Evolutionary conservation across 192 early-diverging fungal genomes (phyloP).

Genomic region (Backusella tarrabulga): DNA sequence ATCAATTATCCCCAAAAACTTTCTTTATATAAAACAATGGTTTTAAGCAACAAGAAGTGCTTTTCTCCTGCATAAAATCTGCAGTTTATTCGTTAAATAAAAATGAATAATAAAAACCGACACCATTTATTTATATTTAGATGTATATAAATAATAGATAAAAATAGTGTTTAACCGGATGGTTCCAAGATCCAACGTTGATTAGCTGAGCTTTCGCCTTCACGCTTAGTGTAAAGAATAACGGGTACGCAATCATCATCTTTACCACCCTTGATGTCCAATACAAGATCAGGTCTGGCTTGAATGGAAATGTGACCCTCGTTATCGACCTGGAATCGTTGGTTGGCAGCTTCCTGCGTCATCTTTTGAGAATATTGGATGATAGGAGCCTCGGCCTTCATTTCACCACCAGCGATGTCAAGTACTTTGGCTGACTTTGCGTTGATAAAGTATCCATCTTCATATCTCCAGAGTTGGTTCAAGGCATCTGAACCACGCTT

Average conservation of each 20-base stretch:
- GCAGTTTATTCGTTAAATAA: background rate
- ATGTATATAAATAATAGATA: background rate
- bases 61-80: background rate
- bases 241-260: slow-evolving; percentile 11
- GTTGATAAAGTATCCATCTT: slow-evolving; percentile 20
- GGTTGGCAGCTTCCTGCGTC: slow-evolving; percentile 19
- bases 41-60: background rate
- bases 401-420: slow-evolving; percentile 23
- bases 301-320: slow-evolving; percentile 21
- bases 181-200: slow-evolving; percentile 19
- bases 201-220: slow-evolving; percentile 22
- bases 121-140: background rate
- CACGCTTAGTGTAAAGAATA: slow-evolving; percentile 18
- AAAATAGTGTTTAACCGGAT: background rate
- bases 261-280: slow-evolving; percentile 21
- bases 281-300: slow-evolving; percentile 17
- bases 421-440: slow-evolving; percentile 25
- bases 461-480: slow-evolving; percentile 22
- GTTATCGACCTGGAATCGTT: slow-evolving; percentile 20
- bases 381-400: slow-evolving; percentile 1
- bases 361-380: slow-evolving; percentile 20
- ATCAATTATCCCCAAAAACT: background rate
- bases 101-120: background rate
- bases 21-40: background rate
- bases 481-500: background rate